Conservation (phyloP, 768 basidiomycete genomes). For the Gymnopilus junonius region DNA sequence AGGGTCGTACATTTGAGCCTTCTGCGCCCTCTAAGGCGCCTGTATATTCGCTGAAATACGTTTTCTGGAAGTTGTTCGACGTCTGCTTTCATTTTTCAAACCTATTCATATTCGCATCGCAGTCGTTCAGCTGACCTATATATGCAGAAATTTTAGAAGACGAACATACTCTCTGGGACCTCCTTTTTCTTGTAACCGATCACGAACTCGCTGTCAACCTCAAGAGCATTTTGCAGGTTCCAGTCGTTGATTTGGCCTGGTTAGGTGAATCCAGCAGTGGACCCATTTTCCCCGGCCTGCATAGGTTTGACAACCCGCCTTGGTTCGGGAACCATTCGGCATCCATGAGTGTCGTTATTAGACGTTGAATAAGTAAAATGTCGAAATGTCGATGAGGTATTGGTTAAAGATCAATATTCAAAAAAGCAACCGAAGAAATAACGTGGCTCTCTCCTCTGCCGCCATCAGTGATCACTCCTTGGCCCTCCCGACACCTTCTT, state of each 20-base stretch:
- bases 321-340: neutral
- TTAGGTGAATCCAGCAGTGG: slow-evolving; percentile 11
- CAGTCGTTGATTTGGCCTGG: slow-evolving; percentile 7
- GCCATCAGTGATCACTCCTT: too few relatives aligned
- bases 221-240: slow-evolving; percentile 22
- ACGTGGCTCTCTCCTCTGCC: neutral
- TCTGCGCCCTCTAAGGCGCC: slow-evolving; percentile 31
- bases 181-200: slow-evolving; percentile 41
- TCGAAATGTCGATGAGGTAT: neutral
- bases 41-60: slow-evolving; percentile 27
- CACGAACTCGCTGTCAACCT: slow-evolving; percentile 43
- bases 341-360: too few relatives aligned
- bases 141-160: too few relatives aligned
- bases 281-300: slow-evolving; percentile 20
- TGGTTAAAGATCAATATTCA: neutral
- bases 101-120: slow-evolving; percentile 23
- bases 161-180: slow-evolving; percentile 49
- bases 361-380: neutral
- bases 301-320: slow-evolving; percentile 6
- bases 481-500: too few relatives aligned
- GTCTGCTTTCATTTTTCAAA: slow-evolving; percentile 41
- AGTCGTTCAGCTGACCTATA: too few relatives aligned
- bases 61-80: slow-evolving; percentile 28
- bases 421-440: neutral
- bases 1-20: slow-evolving; percentile 39